Conservation (phyloP, 257 asterid genomes). For the Ilex aquifolium region DNA sequence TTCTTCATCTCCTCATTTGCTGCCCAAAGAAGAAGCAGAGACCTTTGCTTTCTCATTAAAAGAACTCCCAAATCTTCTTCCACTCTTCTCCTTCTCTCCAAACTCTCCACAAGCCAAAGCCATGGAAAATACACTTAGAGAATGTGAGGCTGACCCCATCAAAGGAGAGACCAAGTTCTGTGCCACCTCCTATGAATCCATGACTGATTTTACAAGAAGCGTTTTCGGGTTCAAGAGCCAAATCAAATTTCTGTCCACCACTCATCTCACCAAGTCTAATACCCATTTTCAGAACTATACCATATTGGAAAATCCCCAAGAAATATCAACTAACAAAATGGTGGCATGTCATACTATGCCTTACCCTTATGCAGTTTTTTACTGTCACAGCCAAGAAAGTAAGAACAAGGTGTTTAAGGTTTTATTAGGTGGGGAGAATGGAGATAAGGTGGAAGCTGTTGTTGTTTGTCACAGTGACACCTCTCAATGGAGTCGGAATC, state of each 20-base stretch:
- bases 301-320: neutral
- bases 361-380: neutral
- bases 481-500: conserved; percentile 60
- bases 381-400: neutral
- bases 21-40: neutral
- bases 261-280: neutral
- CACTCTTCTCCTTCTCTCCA: neutral
- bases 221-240: neutral
- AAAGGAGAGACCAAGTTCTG: neutral
- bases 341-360: neutral
- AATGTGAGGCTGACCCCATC: neutral
- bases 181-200: neutral
- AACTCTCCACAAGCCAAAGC: neutral
- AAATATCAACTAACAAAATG: neutral
- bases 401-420: conserved; percentile 11
- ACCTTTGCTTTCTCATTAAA: neutral
- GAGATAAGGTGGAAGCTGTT: conserved; percentile 51
- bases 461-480: conserved; percentile 91
- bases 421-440: conserved; percentile 43
- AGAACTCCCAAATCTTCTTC: neutral
- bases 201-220: neutral
- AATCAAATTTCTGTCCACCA: neutral
- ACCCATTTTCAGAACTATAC: neutral
- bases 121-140: neutral
- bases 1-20: neutral